Percentiles rank a stretch among this genome's conserved stretches.
Conservation (phyloP, 2,329 filamentous ascomycete species). For the Davidsoniella virescens region DNA sequence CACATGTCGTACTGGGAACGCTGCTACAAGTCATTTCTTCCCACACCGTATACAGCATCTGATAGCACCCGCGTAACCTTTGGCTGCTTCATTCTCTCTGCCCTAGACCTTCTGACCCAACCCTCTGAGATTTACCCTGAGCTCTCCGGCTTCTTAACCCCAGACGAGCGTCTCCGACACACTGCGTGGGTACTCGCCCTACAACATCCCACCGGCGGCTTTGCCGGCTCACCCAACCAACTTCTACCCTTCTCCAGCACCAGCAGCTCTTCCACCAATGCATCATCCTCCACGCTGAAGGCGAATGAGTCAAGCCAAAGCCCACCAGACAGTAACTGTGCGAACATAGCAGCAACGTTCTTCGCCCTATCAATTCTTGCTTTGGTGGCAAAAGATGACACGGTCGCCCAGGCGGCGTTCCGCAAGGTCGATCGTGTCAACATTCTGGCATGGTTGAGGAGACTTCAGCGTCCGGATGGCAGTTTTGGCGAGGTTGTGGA, state of each 20-base stretch:
- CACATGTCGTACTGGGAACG: slow-evolving; percentile 90
- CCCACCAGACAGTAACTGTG: slow-evolving; percentile 15
- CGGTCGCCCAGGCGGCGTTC: slow-evolving; percentile 29
- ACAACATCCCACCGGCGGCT: slow-evolving; percentile 75
- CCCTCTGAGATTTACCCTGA: slow-evolving; percentile 28
- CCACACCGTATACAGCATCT: slow-evolving; percentile 67
- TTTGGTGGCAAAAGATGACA: slow-evolving; percentile 28
- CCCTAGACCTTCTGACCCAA: slow-evolving; percentile 61
- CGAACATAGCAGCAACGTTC: slow-evolving; percentile 75
- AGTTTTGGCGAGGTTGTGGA: slow-evolving; percentile 77
- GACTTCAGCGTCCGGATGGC: slow-evolving; percentile 65
- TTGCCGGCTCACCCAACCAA: slow-evolving; percentile 70
- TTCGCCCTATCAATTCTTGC: slow-evolving; percentile 69
- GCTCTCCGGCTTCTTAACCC: slow-evolving; percentile 30
- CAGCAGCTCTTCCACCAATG: slow-evolving; percentile 13
- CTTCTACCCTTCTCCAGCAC: slow-evolving; percentile 20
- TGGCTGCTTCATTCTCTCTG: slow-evolving; percentile 75
- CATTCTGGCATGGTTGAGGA: slow-evolving; percentile 58
- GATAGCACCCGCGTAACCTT: slow-evolving; percentile 85
- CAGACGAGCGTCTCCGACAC: slow-evolving; percentile 28
- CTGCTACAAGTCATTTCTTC: slow-evolving; percentile 68
- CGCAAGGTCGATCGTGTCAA: slow-evolving; percentile 48
- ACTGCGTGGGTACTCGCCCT: slow-evolving; percentile 72
- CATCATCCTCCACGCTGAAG: no score
- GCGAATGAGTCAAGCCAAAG: not conserved